These are phyloP conservation scores for Astragalus membranaceus DNA, from an alignment of 306 rosid genomes.

Conservation along the genomic window DNA sequence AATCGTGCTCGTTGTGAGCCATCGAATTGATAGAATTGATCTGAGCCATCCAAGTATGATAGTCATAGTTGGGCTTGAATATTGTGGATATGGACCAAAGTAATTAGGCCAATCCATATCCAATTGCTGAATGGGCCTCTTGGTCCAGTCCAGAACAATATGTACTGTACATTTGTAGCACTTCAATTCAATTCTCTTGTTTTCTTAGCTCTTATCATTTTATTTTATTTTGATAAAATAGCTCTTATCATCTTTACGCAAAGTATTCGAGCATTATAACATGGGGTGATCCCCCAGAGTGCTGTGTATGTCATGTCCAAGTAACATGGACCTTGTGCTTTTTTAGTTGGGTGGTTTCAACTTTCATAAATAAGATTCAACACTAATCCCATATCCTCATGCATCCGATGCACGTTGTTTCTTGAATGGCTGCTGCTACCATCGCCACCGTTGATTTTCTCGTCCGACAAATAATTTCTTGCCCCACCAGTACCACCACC, in stretches of 20 bases:
- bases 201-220: too few species aligned
- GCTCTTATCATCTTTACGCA: not conserved
- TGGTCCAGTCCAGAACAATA: too few species aligned
- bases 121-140: too few species aligned
- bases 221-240: not conserved
- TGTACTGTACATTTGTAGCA: too few species aligned
- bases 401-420: conserved; percentile 15
- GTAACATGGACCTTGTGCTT: not conserved
- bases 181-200: too few species aligned
- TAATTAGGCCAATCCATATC: too few species aligned
- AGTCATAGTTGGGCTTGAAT: too few species aligned
- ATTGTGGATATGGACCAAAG: too few species aligned
- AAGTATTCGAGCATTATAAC: not conserved
- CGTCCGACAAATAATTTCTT: not conserved
- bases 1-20: too few species aligned
- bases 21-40: too few species aligned
- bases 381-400: not conserved
- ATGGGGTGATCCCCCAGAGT: not conserved
- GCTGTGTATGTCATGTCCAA: conserved; percentile 14
- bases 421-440: conserved; percentile 17
- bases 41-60: too few species aligned
- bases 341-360: not conserved
- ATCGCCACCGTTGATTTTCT: not conserved
- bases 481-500: conserved; percentile 27
- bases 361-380: conserved; percentile 1